These are phyloP conservation scores for Mortierella sp. DNA, from an alignment of 371 early-diverging fungal species.

Conservation along the genomic window DNA sequence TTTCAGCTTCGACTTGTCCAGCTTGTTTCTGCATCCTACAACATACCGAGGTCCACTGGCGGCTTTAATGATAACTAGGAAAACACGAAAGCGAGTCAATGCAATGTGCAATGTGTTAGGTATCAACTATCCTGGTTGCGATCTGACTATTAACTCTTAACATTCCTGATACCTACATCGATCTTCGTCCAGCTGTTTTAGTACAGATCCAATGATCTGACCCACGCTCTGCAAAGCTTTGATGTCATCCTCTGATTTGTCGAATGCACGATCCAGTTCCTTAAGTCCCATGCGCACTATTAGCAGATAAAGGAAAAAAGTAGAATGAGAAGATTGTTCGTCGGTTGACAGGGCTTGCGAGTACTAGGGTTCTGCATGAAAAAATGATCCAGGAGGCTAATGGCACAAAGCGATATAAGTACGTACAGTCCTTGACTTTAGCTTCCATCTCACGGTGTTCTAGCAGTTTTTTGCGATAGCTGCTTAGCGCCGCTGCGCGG, in stretches of 20 bases:
- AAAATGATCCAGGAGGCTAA: not conserved
- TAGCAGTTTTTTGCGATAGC: slow-evolving; percentile 89
- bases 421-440: slow-evolving; percentile 85
- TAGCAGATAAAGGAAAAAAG: slow-evolving; percentile 2
- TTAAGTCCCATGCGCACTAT: slow-evolving; percentile 92
- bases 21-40: slow-evolving; percentile 97
- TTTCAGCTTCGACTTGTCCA: slow-evolving; percentile 94
- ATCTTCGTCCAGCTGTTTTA: slow-evolving; percentile 98
- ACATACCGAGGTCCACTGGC: slow-evolving; percentile 99
- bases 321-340: not conserved
- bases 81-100: not conserved
- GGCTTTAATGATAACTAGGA: slow-evolving; percentile 96
- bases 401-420: not conserved
- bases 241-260: slow-evolving; percentile 98
- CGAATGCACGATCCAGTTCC: slow-evolving; percentile 77
- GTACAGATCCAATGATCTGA: slow-evolving; percentile 99
- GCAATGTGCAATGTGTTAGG: not conserved
- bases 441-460: slow-evolving; percentile 96
- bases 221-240: slow-evolving; percentile 99
- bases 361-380: too few relatives aligned
- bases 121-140: too few relatives aligned
- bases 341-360: not conserved
- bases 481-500: slow-evolving; percentile 81
- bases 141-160: too few relatives aligned
- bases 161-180: slow-evolving; percentile 76